A percentile compares a stretch with the other conserved stretches of the same genome.
These are phyloP conservation scores for Neurospora sp. DNA, from an alignment of 2,329 filamentous ascomycete species.

Conservation along the genomic window DNA sequence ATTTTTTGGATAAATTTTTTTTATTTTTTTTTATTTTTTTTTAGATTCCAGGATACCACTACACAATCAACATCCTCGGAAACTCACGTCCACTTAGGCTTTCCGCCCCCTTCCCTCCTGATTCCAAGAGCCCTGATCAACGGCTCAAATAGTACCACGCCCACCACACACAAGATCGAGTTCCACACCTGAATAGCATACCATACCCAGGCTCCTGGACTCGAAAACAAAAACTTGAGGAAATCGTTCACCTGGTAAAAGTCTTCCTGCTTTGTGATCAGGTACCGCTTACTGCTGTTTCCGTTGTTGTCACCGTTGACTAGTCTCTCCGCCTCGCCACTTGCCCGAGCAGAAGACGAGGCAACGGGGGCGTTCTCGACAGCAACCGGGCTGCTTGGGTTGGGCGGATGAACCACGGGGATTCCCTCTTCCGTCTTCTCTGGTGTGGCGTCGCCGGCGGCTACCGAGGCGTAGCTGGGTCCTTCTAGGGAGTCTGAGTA, in stretches of 20 bases:
- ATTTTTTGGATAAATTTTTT: too few relatives aligned
- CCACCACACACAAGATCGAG: constrained; percentile 54
- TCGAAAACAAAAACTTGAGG: constrained; percentile 59
- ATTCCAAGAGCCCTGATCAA: constrained; percentile 3
- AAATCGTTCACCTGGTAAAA: constrained; percentile 70
- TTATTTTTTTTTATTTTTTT: too few relatives aligned
- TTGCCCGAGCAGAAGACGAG: background rate
- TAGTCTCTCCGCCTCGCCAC: background rate
- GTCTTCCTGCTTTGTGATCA: constrained; percentile 69
- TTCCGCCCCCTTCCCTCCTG: background rate
- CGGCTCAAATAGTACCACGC: constrained; percentile 28
- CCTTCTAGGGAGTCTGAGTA: background rate
- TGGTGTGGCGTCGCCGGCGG: background rate
- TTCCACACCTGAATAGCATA: constrained; percentile 40
- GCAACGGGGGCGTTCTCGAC: background rate
- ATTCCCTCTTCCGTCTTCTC: background rate
- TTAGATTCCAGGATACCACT: background rate
- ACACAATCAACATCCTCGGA: background rate
- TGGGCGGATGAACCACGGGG: background rate
- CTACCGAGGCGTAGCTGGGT: background rate
- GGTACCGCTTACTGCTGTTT: constrained; percentile 41
- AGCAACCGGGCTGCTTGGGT: background rate
- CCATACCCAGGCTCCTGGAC: constrained; percentile 42
- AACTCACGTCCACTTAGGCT: background rate
- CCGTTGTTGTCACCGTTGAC: background rate